Conservation (phyloP, 164 flowering plant genomes). For the Santalum album region DNA sequence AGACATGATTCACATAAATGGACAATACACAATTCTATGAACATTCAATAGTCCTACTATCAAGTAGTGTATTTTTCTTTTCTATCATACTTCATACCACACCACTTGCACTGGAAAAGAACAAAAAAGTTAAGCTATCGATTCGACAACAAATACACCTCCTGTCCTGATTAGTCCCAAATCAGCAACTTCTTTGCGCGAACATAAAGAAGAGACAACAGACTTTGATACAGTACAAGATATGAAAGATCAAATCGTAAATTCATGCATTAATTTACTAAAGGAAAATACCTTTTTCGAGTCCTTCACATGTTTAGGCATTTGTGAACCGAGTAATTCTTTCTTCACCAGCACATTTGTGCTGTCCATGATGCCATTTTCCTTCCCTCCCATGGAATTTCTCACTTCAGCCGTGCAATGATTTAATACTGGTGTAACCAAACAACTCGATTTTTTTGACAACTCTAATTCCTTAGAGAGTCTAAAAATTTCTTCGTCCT, state of each 20-base stretch:
- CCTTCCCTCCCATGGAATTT: constrained; percentile 9
- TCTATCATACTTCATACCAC: no score
- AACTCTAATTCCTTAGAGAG: constrained; percentile 40
- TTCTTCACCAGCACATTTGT: constrained; percentile 21
- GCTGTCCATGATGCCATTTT: constrained; percentile 5
- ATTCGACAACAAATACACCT: no score
- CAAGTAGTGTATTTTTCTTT: no score
- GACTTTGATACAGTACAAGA: not conserved
- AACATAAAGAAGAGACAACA: not conserved
- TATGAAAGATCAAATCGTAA: not conserved
- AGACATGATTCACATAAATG: no score
- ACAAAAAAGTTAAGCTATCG: no score
- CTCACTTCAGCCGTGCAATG: constrained; percentile 21
- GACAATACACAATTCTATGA: no score
- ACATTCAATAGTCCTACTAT: no score
- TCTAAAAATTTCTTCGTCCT: constrained; percentile 38
- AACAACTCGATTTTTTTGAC: constrained; percentile 25
- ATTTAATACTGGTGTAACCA: constrained; percentile 34
- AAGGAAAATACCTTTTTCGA: constrained; percentile 15
- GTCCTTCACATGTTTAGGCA: constrained; percentile 2
- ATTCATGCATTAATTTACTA: not conserved
- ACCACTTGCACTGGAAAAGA: no score
- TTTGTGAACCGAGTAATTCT: constrained; percentile 20
- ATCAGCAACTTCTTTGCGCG: no score
- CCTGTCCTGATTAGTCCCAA: not conserved